These are phyloP conservation scores for Pisolithus sp. DNA, from an alignment of 768 basidiomycete species.

Conservation along the genomic window DNA sequence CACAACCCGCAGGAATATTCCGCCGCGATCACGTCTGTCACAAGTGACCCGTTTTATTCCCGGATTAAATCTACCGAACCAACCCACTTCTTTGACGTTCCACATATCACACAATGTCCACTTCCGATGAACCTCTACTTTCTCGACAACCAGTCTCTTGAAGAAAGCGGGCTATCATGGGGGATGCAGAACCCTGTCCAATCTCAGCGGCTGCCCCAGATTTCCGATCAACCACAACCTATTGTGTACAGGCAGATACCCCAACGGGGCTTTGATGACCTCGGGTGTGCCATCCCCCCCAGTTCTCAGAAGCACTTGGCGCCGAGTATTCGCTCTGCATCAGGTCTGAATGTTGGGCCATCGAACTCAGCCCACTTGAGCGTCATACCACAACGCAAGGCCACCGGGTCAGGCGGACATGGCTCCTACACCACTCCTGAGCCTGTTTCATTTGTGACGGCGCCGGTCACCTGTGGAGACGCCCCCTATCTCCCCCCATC, in stretches of 20 bases:
- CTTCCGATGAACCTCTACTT: slow-evolving; percentile 16
- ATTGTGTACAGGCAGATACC: background rate
- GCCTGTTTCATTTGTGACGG: background rate
- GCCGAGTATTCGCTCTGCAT: slow-evolving; percentile 8
- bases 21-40: slow-evolving; percentile 5
- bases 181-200: background rate
- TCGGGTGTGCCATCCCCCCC: slow-evolving; percentile 3
- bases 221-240: slow-evolving; percentile 3
- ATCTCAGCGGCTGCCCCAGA: slow-evolving; percentile 1
- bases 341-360: background rate
- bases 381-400: slow-evolving; percentile 3
- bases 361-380: slow-evolving; percentile 4
- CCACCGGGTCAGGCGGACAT: background rate
- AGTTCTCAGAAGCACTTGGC: slow-evolving; percentile 8
- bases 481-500: slow-evolving; percentile 3
- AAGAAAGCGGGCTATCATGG: slow-evolving; percentile 5
- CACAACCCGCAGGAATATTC: slow-evolving; percentile 12
- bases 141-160: slow-evolving; percentile 1
- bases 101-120: slow-evolving; percentile 23
- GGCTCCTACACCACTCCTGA: background rate
- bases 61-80: slow-evolving; percentile 7
- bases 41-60: slow-evolving; percentile 8
- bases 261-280: slow-evolving; percentile 9
- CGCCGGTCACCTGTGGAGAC: background rate
- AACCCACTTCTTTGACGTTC: slow-evolving; percentile 21